phyloP scores from a whole-genome alignment of 2,329 filamentous ascomycete species.

The Pestalotiopsis fici region DNA sequence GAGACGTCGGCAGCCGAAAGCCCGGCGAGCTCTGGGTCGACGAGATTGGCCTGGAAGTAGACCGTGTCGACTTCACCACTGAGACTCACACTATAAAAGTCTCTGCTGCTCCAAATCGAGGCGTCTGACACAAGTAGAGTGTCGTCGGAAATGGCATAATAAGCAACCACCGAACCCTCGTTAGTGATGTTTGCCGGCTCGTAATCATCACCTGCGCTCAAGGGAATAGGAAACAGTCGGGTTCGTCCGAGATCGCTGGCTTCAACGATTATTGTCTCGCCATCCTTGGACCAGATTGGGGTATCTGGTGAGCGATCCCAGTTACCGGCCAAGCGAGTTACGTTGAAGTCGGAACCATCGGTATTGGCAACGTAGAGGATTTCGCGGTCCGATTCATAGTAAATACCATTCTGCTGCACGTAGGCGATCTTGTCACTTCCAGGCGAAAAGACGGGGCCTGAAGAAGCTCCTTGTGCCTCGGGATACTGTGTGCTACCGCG shows the following conservation, averaged over 20 bases:
- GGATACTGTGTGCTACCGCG: slow-evolving; percentile 28
- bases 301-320: slow-evolving; percentile 31
- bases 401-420: slow-evolving; percentile 59
- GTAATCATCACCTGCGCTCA: slow-evolving; percentile 27
- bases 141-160: slow-evolving; percentile 27
- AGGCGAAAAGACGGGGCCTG: slow-evolving; percentile 51
- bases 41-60: slow-evolving; percentile 35
- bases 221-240: slow-evolving; percentile 31
- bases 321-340: slow-evolving; percentile 28
- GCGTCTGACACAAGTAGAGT: slow-evolving; percentile 31
- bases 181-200: slow-evolving; percentile 33
- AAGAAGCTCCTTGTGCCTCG: slow-evolving; percentile 33
- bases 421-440: slow-evolving; percentile 60
- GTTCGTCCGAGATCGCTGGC: slow-evolving; percentile 30
- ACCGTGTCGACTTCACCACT: slow-evolving; percentile 26
- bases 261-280: slow-evolving; percentile 27
- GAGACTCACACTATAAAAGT: slow-evolving; percentile 30
- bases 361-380: slow-evolving; percentile 37
- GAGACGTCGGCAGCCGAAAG: slow-evolving; percentile 31
- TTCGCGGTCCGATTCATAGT: slow-evolving; percentile 53
- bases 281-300: slow-evolving; percentile 27
- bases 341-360: slow-evolving; percentile 49
- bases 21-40: slow-evolving; percentile 33
- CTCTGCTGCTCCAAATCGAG: slow-evolving; percentile 35
- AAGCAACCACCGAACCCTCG: slow-evolving; percentile 28